Conservation (phyloP, 2,329 filamentous ascomycete species). For the Sphaerulina musiva region DNA sequence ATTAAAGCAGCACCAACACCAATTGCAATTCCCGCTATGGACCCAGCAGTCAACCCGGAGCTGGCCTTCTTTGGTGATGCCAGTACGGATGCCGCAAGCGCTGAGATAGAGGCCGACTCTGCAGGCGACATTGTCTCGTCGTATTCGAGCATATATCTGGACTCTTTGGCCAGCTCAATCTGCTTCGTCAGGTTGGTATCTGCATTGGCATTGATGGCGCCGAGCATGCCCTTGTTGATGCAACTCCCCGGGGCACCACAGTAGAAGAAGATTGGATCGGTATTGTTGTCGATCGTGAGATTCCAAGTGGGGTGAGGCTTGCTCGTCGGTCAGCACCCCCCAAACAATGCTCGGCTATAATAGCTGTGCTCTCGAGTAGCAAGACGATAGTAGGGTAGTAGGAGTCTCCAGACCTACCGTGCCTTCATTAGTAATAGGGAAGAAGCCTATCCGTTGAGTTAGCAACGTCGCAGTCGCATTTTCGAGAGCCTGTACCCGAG, state of each 20-base stretch:
- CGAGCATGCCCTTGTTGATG: constrained; percentile 61
- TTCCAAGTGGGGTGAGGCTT: constrained; percentile 27
- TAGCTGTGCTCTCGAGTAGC: not conserved
- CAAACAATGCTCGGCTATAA: not conserved
- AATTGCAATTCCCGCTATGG: constrained; percentile 52
- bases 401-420: not conserved
- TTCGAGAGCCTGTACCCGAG: constrained; percentile 11
- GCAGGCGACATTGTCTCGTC: constrained; percentile 39
- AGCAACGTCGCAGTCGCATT: not conserved
- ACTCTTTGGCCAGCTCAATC: constrained; percentile 26
- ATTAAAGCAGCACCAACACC: constrained; percentile 51
- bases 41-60: constrained; percentile 34
- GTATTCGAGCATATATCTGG: constrained; percentile 33
- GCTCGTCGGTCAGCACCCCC: not conserved
- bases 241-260: constrained; percentile 64
- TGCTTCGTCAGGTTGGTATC: constrained; percentile 27
- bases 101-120: constrained; percentile 24
- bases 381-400: not conserved
- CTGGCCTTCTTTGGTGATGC: constrained; percentile 8
- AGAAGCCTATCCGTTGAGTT: constrained; percentile 1
- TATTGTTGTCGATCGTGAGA: constrained; percentile 52
- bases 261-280: constrained; percentile 61
- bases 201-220: constrained; percentile 60
- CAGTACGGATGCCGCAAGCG: constrained; percentile 19
- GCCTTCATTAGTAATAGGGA: constrained; percentile 8